A percentile compares a stretch with the other conserved stretches of the same genome.
phyloP scores from a whole-genome alignment of 345 rosid genomes.

The Punica granatum region DNA sequence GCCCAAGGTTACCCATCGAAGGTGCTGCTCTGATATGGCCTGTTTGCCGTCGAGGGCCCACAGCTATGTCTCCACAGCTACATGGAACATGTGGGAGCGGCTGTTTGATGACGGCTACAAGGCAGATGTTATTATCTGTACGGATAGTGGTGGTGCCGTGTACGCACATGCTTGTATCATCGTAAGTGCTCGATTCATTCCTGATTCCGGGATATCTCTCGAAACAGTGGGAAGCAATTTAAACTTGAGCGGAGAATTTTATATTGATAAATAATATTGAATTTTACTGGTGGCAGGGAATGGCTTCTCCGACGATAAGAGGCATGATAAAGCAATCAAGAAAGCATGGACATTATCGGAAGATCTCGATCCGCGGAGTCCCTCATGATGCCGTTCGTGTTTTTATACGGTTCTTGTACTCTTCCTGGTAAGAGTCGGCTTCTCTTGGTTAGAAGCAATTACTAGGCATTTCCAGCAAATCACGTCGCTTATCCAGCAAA shows the following conservation, averaged over 20 bases:
- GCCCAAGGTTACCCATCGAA: neutral
- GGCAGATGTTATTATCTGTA: constrained; percentile 54
- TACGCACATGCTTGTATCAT: constrained; percentile 67
- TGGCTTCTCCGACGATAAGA: constrained; percentile 69
- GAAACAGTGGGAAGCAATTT: too few relatives aligned
- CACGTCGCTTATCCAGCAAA: too few relatives aligned
- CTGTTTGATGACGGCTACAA: constrained; percentile 65
- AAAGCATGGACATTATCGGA: constrained; percentile 29
- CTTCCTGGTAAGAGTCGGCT: constrained; percentile 49
- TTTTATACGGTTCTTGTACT: constrained; percentile 73
- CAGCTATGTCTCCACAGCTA: constrained; percentile 21
- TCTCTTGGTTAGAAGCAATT: neutral
- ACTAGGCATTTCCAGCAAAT: neutral
- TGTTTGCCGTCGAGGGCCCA: neutral
- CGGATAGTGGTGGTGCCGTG: constrained; percentile 44
- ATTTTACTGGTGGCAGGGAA: constrained; percentile 39
- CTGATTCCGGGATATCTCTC: too few relatives aligned
- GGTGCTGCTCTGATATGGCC: neutral
- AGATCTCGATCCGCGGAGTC: constrained; percentile 63
- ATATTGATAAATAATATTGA: neutral
- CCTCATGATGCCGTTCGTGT: constrained; percentile 60
- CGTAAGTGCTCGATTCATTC: constrained; percentile 30
- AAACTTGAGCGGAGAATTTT: too few relatives aligned
- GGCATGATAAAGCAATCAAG: constrained; percentile 66
- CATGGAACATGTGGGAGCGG: constrained; percentile 56